These are phyloP conservation scores for Eurotiales sp. DNA, from an alignment of 2,329 filamentous ascomycete species.

Conservation along the genomic window DNA sequence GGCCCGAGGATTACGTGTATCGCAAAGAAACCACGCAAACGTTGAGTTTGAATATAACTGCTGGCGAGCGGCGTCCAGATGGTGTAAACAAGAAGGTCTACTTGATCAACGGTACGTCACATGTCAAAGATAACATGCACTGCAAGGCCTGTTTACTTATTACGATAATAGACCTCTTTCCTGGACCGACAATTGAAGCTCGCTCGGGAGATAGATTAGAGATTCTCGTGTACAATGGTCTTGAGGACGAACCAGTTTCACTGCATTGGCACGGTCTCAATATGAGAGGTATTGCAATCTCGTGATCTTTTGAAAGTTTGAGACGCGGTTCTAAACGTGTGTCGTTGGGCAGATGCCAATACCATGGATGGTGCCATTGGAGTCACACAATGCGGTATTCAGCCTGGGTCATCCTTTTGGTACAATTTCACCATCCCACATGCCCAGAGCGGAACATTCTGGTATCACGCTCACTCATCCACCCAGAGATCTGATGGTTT, in stretches of 20 bases:
- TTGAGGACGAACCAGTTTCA: conserved; percentile 37
- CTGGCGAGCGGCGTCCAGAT: conserved; percentile 41
- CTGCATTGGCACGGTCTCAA: conserved; percentile 49
- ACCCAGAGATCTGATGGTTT: conserved; percentile 45
- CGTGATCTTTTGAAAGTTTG: not conserved
- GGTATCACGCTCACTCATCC: conserved; percentile 48
- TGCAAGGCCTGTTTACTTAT: not conserved
- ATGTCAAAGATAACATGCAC: not conserved
- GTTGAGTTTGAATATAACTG: conserved; percentile 42
- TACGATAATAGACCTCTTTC: conserved; percentile 34
- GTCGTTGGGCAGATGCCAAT: conserved; percentile 17
- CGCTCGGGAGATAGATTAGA: conserved; percentile 45
- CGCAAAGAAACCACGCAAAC: conserved; percentile 32
- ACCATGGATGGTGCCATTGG: conserved; percentile 45
- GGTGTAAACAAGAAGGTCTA: conserved; percentile 50
- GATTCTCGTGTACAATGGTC: conserved; percentile 42
- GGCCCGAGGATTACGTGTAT: conserved; percentile 42
- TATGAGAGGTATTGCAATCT: conserved; percentile 29
- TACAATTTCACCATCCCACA: conserved; percentile 40
- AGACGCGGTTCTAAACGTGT: not conserved
- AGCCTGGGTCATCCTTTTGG: conserved; percentile 51
- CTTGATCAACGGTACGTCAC: conserved; percentile 45
- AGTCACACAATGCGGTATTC: conserved; percentile 65
- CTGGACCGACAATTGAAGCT: conserved; percentile 49
- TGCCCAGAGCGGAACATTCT: conserved; percentile 45